phyloP scores from a whole-genome alignment of 2,329 filamentous ascomycete genomes.

The Huntiella savannae region DNA sequence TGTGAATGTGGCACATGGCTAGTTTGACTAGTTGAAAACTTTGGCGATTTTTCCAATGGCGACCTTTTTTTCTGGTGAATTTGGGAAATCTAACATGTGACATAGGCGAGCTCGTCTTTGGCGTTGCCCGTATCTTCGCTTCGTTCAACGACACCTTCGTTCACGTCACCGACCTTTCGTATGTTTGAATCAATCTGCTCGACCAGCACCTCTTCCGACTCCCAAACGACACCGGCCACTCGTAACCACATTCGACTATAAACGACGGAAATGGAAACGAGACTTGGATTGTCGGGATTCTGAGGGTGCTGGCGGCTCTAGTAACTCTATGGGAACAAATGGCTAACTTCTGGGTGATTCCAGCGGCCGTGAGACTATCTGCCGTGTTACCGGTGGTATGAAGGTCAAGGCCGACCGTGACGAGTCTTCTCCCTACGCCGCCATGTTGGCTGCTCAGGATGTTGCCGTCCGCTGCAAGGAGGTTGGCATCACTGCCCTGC shows the following conservation, averaged over 20 bases:
- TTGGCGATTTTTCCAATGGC: not conserved
- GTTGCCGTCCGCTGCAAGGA: slow-evolving; percentile 71
- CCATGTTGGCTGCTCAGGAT: slow-evolving; percentile 99
- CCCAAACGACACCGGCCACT: not conserved
- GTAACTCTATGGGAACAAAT: slow-evolving; percentile 13
- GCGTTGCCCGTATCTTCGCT: slow-evolving; percentile 94
- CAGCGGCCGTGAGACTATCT: slow-evolving; percentile 99
- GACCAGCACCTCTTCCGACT: not conserved
- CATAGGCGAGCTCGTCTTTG: slow-evolving; percentile 86
- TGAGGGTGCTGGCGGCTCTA: not conserved
- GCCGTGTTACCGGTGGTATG: slow-evolving; percentile 99
- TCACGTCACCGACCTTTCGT: slow-evolving; percentile 98
- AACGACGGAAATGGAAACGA: not conserved
- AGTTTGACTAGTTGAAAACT: too few species aligned
- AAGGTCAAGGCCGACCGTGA: slow-evolving; percentile 99
- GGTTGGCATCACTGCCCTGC: slow-evolving; percentile 68
- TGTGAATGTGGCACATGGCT: too few species aligned
- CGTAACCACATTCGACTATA: not conserved
- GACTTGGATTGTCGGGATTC: not conserved
- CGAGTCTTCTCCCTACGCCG: slow-evolving; percentile 98
- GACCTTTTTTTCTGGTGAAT: not conserved
- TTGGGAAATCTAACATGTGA: not conserved
- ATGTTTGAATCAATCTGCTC: slow-evolving; percentile 22
- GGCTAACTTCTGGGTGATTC: slow-evolving; percentile 51
- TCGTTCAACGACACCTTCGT: slow-evolving; percentile 91